Evolutionary conservation across 441 rosid species (phyloP).

Genomic region (Daphne laureola): DNA sequence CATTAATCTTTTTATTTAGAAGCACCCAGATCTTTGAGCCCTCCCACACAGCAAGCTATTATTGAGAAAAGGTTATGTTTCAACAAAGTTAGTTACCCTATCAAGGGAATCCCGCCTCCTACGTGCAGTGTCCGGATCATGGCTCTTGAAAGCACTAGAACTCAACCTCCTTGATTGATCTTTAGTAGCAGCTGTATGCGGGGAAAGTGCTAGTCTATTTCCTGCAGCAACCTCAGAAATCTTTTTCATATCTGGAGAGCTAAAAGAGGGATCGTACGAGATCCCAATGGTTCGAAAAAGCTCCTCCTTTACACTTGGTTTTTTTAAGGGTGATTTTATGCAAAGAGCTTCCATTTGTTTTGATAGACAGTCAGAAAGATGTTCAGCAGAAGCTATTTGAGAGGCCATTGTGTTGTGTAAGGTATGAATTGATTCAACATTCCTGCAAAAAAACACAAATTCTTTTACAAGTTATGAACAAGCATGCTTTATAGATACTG

Average conservation of each 20-base stretch:
- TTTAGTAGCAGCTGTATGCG: conserved; percentile 47
- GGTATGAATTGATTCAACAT: conserved; percentile 56
- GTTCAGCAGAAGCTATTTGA: conserved; percentile 82
- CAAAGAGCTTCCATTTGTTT: conserved; percentile 75
- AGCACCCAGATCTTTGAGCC: no score
- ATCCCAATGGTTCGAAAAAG: conserved; percentile 85
- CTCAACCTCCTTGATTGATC: conserved; percentile 50
- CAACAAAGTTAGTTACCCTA: conserved; percentile 43
- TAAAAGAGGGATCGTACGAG: conserved; percentile 67
- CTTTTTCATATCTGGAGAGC: conserved; percentile 60
- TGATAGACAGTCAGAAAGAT: conserved; percentile 78
- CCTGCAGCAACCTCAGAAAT: conserved; percentile 30
- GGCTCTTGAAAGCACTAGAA: conserved; percentile 48
- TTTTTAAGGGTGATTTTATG: conserved; percentile 57
- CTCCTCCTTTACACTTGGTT: conserved; percentile 65
- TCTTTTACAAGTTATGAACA: no score
- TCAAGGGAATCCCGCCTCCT: conserved; percentile 89
- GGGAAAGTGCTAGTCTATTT: conserved; percentile 39
- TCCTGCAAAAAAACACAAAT: conserved; percentile 38
- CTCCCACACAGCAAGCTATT: no score
- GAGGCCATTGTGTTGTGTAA: conserved; percentile 69
- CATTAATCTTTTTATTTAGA: no score
- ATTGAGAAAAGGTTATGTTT: no score
- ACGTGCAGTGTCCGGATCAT: conserved; percentile 76
- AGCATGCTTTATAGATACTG: no score